Percentiles rank a stretch among this genome's conserved stretches.
phyloP scores from a whole-genome alignment of 441 rosid genomes.

The Aquilaria agallochum region DNA sequence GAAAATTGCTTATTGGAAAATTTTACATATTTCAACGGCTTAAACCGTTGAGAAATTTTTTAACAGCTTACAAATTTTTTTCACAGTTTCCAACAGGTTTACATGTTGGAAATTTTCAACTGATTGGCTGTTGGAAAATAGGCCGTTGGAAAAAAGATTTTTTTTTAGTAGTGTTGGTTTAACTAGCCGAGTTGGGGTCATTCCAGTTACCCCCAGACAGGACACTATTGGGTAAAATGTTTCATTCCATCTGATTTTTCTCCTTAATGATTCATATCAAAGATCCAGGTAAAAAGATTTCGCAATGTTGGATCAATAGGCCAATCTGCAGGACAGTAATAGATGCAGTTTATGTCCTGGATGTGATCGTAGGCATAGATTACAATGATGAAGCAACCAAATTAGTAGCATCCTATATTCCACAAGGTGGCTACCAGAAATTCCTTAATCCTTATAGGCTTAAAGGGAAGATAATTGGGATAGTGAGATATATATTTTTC shows the following conservation, averaged over 20 bases:
- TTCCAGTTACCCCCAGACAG: slow-evolving; percentile 60
- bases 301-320: slow-evolving; percentile 18
- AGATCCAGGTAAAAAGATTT: neutral
- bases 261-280: neutral
- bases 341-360: slow-evolving; percentile 45
- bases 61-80: no score
- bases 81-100: no score
- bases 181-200: slow-evolving; percentile 71
- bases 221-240: slow-evolving; percentile 55
- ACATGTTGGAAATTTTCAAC: no score
- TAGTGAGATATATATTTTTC: slow-evolving; percentile 26
- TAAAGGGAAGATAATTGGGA: slow-evolving; percentile 33
- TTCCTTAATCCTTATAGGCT: slow-evolving; percentile 36
- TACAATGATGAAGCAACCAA: slow-evolving; percentile 30
- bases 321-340: slow-evolving; percentile 44
- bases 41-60: no score
- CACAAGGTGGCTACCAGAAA: slow-evolving; percentile 36
- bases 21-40: no score
- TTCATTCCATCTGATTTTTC: neutral
- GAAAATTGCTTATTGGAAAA: no score
- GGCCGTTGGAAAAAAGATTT: no score
- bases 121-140: no score
- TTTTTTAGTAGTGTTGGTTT: slow-evolving; percentile 37
- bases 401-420: slow-evolving; percentile 29
- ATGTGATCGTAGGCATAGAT: slow-evolving; percentile 44